Percentiles rank a stretch among this genome's conserved stretches.
Evolutionary conservation across 805 yeast species (phyloP).

Genomic region (Sungouiella blattae): DNA sequence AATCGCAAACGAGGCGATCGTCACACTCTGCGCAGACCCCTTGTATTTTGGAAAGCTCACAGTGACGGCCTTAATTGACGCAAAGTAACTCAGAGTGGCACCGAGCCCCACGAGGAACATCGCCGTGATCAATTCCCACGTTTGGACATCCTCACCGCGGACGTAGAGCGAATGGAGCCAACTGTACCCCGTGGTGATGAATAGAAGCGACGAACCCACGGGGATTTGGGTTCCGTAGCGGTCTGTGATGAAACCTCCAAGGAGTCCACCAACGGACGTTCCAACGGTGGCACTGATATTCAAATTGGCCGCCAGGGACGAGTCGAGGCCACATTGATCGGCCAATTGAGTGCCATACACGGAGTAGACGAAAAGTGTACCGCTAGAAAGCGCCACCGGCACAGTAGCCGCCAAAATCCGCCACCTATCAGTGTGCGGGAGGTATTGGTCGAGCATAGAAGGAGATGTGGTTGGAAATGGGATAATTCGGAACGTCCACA

Average conservation of each 20-base stretch:
- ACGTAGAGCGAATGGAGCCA: constrained; percentile 23
- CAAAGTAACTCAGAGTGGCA: constrained; percentile 31
- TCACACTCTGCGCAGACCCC: constrained; percentile 35
- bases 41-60: constrained; percentile 28
- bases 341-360: constrained; percentile 32
- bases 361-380: constrained; percentile 33
- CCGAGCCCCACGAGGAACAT: constrained; percentile 33
- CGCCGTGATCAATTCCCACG: constrained; percentile 17
- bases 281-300: constrained; percentile 31
- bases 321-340: constrained; percentile 23
- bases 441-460: not conserved
- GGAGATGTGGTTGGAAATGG: not conserved
- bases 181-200: constrained; percentile 24
- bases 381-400: constrained; percentile 32
- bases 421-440: constrained; percentile 5
- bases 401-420: constrained; percentile 20
- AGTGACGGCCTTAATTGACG: constrained; percentile 32
- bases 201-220: constrained; percentile 23
- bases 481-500: too few relatives aligned
- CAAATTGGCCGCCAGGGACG: constrained; percentile 28
- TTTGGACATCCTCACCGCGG: constrained; percentile 16
- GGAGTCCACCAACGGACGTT: constrained; percentile 29
- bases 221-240: constrained; percentile 33
- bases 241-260: constrained; percentile 33
- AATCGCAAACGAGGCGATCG: constrained; percentile 37